Percentiles rank a stretch among this genome's conserved stretches.
These are phyloP conservation scores for Cupressus sempervirens DNA, from an alignment of 75 land plant genomes.

Conservation along the genomic window DNA sequence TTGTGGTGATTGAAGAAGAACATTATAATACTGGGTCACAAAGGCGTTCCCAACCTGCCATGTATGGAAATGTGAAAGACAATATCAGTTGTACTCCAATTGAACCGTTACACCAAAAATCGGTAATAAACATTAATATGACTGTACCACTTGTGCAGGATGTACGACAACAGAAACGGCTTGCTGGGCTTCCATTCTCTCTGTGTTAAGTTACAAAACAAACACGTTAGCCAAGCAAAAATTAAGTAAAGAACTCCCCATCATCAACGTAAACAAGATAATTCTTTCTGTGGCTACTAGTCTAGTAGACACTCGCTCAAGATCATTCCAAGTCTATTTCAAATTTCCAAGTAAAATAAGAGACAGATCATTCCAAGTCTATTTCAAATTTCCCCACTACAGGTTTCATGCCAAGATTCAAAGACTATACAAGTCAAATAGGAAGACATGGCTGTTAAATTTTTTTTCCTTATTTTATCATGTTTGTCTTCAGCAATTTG, in stretches of 20 bases:
- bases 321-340: too few species aligned
- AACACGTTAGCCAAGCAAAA: background rate
- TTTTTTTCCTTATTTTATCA: too few species aligned
- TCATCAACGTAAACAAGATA: background rate
- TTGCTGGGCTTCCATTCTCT: slow-evolving; percentile 2
- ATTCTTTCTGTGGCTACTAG: background rate
- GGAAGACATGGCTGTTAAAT: too few species aligned
- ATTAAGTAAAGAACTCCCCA: background rate
- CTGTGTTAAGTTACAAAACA: background rate
- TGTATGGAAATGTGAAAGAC: too few species aligned
- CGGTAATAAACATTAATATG: background rate
- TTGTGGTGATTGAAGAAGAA: slow-evolving; percentile 64
- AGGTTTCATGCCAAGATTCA: too few species aligned
- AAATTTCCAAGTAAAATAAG: too few species aligned
- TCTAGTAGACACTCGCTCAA: background rate
- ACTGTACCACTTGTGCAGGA: slow-evolving; percentile 5
- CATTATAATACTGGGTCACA: slow-evolving; percentile 77
- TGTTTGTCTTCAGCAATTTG: too few species aligned
- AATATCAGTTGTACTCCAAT: background rate
- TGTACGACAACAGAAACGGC: background rate
- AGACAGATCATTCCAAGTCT: too few species aligned
- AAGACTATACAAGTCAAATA: too few species aligned
- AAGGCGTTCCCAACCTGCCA: slow-evolving; percentile 74
- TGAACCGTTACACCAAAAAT: too few species aligned
- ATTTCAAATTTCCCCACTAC: too few species aligned